Evolutionary conservation across 2,329 filamentous ascomycete species (phyloP).

Genomic region (Nothomitra cinnamomea): DNA sequence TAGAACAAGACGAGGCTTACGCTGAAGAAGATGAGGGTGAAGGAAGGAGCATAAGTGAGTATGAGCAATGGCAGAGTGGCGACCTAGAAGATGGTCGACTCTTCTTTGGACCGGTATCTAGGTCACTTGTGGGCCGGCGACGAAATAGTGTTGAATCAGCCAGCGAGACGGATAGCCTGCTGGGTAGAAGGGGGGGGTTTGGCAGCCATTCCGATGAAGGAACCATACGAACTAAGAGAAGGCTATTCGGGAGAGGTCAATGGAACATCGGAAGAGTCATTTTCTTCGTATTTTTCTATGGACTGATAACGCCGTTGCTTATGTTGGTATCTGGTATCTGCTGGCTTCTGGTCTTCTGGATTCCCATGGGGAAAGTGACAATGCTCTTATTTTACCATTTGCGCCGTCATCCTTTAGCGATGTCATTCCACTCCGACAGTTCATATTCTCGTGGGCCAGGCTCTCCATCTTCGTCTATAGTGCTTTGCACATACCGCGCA

Average conservation of each 20-base stretch:
- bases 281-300: slow-evolving; percentile 94
- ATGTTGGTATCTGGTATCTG: slow-evolving; percentile 76
- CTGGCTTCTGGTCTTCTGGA: slow-evolving; percentile 95
- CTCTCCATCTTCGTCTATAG: slow-evolving; percentile 63
- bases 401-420: slow-evolving; percentile 74
- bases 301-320: slow-evolving; percentile 70
- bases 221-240: slow-evolving; percentile 46
- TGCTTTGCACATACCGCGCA: slow-evolving; percentile 92
- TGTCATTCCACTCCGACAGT: slow-evolving; percentile 82
- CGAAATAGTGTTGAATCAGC: slow-evolving; percentile 78
- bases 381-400: slow-evolving; percentile 81
- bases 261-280: slow-evolving; percentile 91
- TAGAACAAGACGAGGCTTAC: slow-evolving; percentile 89
- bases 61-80: slow-evolving; percentile 97
- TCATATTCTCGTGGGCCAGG: slow-evolving; percentile 54
- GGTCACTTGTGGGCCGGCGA: slow-evolving; percentile 71
- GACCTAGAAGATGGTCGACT: slow-evolving; percentile 89
- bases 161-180: slow-evolving; percentile 76
- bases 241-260: slow-evolving; percentile 84
- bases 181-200: slow-evolving; percentile 48
- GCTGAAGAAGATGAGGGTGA: slow-evolving; percentile 89
- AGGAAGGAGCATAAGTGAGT: slow-evolving; percentile 92
- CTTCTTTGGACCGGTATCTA: slow-evolving; percentile 75
- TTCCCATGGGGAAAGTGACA: slow-evolving; percentile 95
- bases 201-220: slow-evolving; percentile 26